These are phyloP conservation scores for Hymenoscyphus infarciens DNA, from an alignment of 2,329 filamentous ascomycete species.

Conservation along the genomic window DNA sequence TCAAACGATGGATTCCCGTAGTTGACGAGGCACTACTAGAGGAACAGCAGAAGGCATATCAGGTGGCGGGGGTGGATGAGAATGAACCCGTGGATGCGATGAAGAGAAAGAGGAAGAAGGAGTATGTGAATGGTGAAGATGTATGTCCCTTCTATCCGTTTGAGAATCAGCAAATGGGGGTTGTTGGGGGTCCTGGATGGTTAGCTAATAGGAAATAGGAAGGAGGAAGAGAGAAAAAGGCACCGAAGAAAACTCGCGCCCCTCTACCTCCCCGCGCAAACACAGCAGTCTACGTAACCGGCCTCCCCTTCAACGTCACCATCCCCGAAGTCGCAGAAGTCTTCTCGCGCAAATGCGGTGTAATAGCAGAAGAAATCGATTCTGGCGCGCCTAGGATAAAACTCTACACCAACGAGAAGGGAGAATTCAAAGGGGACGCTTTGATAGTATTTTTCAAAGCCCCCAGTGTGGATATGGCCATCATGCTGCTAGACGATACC, in stretches of 20 bases:
- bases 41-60: slow-evolving; percentile 60
- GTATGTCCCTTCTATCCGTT: slow-evolving; percentile 37
- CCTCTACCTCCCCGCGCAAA: slow-evolving; percentile 55
- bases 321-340: slow-evolving; percentile 75
- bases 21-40: slow-evolving; percentile 59
- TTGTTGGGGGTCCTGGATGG: not conserved
- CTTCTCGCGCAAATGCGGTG: slow-evolving; percentile 80
- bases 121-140: slow-evolving; percentile 46
- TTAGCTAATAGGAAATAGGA: slow-evolving; percentile 24
- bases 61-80: slow-evolving; percentile 56
- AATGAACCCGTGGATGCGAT: slow-evolving; percentile 45
- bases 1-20: slow-evolving; percentile 72
- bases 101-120: slow-evolving; percentile 51
- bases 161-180: not conserved
- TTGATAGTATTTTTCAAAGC: slow-evolving; percentile 93
- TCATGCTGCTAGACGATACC: slow-evolving; percentile 75
- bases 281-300: slow-evolving; percentile 88
- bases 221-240: slow-evolving; percentile 33
- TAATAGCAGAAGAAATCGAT: slow-evolving; percentile 93
- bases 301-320: slow-evolving; percentile 75
- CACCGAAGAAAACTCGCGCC: slow-evolving; percentile 35
- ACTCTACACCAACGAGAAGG: slow-evolving; percentile 78
- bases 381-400: slow-evolving; percentile 86
- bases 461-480: slow-evolving; percentile 84
- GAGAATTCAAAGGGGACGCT: slow-evolving; percentile 89